These are phyloP conservation scores for Citrus australasica DNA, from an alignment of 345 rosid species.

Conservation along the genomic window DNA sequence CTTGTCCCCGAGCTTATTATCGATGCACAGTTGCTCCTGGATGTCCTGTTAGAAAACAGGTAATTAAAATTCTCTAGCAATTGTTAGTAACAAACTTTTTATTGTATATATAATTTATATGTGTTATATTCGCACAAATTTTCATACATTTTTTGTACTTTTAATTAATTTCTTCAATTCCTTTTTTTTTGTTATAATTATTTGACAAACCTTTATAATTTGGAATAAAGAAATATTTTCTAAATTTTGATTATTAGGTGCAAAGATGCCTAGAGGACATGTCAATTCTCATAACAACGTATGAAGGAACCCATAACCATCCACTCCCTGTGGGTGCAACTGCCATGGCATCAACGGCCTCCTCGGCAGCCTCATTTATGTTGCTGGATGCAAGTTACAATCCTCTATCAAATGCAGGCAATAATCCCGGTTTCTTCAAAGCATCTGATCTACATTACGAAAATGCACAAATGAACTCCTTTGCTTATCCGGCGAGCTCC, in stretches of 20 bases:
- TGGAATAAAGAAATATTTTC: no score
- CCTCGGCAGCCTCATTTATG: constrained; percentile 47
- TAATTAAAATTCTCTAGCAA: constrained; percentile 8
- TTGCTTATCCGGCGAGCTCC: constrained; percentile 12
- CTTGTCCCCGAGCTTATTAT: constrained; percentile 90
- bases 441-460: constrained; percentile 14
- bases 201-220: no score
- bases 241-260: constrained; percentile 25
- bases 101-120: no score
- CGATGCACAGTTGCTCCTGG: constrained; percentile 54
- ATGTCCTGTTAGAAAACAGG: constrained; percentile 95
- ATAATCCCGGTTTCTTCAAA: constrained; percentile 8
- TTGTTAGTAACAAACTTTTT: no score
- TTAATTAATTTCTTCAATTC: no score
- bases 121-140: no score
- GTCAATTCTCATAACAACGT: constrained; percentile 61
- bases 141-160: no score
- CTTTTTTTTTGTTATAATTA: no score
- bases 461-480: constrained; percentile 14
- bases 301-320: constrained; percentile 60
- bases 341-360: constrained; percentile 54
- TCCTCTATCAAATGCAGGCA: not conserved
- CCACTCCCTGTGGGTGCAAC: constrained; percentile 64
- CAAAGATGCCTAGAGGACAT: constrained; percentile 64
- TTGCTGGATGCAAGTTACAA: constrained; percentile 36